A percentile compares a stretch with the other conserved stretches of the same genome.
These are phyloP conservation scores for Trichocladium uniseriatum DNA, from an alignment of 495 filamentous ascomycete species.

Conservation along the genomic window DNA sequence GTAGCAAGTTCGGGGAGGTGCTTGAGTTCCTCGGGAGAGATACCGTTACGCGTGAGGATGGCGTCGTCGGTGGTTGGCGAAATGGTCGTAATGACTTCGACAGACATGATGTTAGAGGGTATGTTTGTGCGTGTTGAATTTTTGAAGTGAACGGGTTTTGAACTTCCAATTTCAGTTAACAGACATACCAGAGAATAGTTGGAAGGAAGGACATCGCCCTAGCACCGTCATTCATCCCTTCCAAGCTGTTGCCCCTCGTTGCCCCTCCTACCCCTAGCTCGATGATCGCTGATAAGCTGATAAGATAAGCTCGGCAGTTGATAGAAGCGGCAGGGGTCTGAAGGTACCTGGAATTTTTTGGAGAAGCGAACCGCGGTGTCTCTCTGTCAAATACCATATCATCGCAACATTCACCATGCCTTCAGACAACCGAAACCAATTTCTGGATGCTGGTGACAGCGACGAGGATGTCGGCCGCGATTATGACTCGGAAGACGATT, in stretches of 20 bases:
- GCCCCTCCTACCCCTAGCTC: neutral
- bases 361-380: neutral
- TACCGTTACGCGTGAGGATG: constrained; percentile 63
- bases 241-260: neutral
- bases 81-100: constrained; percentile 78
- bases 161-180: neutral
- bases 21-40: constrained; percentile 56
- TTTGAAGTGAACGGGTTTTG: neutral
- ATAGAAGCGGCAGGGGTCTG: neutral
- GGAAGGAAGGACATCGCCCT: neutral
- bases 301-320: constrained; percentile 13
- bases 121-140: neutral
- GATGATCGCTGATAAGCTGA: neutral
- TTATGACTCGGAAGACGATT: constrained; percentile 62
- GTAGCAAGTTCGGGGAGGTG: constrained; percentile 55
- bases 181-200: neutral
- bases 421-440: constrained; percentile 63
- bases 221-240: neutral
- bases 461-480: constrained; percentile 55
- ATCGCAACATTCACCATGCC: constrained; percentile 39
- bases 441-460: constrained; percentile 58
- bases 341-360: constrained; percentile 1
- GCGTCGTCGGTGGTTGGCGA: constrained; percentile 77
- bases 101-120: constrained; percentile 48
- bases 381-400: neutral